Conservation (phyloP, 768 basidiomycete species). For the Collybia mongolica region DNA sequence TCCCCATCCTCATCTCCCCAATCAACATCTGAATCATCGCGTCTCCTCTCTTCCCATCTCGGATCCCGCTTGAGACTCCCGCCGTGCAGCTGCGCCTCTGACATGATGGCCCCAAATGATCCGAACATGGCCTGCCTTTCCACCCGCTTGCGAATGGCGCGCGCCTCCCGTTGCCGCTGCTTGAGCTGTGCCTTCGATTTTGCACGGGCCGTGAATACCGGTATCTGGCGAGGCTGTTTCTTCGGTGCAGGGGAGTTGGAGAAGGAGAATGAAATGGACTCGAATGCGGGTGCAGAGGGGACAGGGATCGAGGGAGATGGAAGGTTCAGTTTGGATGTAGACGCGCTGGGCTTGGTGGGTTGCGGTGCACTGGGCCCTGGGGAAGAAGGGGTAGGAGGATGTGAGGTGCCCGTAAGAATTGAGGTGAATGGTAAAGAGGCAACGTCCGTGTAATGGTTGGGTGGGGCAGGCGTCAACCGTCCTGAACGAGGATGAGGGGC, state of each 20-base stretch:
- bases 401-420: conserved; percentile 24
- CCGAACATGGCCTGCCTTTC: conserved; percentile 37
- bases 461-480: conserved; percentile 10
- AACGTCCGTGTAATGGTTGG: conserved; percentile 1
- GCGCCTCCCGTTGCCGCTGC: conserved; percentile 19
- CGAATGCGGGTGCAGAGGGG: conserved; percentile 19
- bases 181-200: conserved; percentile 21
- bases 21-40: conserved; percentile 26
- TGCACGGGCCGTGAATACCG: conserved; percentile 24
- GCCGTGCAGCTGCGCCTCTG: conserved; percentile 48
- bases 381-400: conserved; percentile 9
- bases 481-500: conserved; percentile 64
- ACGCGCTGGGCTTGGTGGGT: background rate
- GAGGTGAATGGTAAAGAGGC: conserved; percentile 13
- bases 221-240: conserved; percentile 17
- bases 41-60: conserved; percentile 48
- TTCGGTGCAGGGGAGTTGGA: conserved; percentile 19
- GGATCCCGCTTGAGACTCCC: conserved; percentile 30
- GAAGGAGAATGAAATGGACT: conserved; percentile 34
- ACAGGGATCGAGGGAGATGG: background rate
- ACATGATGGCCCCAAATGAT: conserved; percentile 52
- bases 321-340: background rate
- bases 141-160: conserved; percentile 18
- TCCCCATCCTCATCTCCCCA: conserved; percentile 73
- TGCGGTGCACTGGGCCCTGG: background rate